These are phyloP conservation scores for Aspergillus nomiae DNA, from an alignment of 2,329 filamentous ascomycete species.

Conservation along the genomic window DNA sequence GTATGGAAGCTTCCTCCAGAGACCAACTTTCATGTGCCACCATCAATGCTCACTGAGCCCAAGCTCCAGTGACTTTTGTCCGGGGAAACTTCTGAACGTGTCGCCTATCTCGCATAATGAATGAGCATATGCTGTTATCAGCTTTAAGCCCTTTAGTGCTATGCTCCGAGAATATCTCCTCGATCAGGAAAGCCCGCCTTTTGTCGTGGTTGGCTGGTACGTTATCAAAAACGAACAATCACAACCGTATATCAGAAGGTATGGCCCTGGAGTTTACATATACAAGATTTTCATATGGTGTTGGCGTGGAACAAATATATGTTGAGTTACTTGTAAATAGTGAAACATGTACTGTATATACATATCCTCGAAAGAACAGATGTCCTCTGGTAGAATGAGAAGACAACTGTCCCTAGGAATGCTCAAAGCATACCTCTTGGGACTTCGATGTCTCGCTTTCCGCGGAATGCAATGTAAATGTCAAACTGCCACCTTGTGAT, in stretches of 20 bases:
- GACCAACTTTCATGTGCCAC: neutral
- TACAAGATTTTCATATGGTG: neutral
- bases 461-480: constrained; percentile 8
- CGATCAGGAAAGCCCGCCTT: neutral
- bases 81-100: neutral
- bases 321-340: neutral
- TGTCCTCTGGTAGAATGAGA: neutral
- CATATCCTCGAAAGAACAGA: neutral
- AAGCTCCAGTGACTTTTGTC: neutral
- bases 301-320: neutral
- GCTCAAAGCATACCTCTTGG: neutral
- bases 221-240: neutral
- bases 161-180: neutral
- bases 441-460: neutral
- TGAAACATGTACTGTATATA: neutral
- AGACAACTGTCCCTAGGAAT: neutral
- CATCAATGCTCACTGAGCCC: neutral
- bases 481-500: constrained; percentile 24
- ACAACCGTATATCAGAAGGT: neutral
- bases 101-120: neutral
- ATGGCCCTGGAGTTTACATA: neutral
- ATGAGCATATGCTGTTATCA: neutral
- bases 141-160: neutral
- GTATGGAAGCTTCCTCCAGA: neutral
- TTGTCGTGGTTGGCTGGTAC: neutral